phyloP scores from a whole-genome alignment of 2,329 filamentous ascomycete species.

The Juglanconis juglandina region DNA sequence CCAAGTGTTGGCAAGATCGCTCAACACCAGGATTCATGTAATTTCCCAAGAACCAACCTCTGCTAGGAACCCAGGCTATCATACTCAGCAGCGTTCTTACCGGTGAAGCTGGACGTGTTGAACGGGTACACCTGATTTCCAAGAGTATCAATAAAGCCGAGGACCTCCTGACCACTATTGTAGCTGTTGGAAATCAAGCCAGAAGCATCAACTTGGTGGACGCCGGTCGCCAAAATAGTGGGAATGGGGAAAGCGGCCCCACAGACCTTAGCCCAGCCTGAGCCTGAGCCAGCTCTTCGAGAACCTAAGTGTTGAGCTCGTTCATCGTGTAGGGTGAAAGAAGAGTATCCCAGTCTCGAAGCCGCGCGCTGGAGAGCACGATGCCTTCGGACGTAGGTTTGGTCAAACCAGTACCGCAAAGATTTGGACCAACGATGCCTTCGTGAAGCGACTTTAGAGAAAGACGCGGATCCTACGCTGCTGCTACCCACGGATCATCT shows the following conservation, averaged over 20 bases:
- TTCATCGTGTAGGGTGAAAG: background rate
- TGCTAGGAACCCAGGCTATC: background rate
- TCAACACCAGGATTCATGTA: no score
- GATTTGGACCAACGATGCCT: background rate
- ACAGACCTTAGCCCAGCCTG: background rate
- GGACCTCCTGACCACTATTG: background rate
- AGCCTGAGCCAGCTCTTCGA: background rate
- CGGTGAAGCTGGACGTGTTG: background rate
- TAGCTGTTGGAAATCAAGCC: background rate
- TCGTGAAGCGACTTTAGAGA: background rate
- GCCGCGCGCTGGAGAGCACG: no score
- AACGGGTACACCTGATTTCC: background rate
- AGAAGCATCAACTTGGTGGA: background rate
- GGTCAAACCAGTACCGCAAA: no score
- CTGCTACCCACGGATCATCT: conserved; percentile 42
- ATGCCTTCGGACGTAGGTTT: no score
- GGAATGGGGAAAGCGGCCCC: background rate
- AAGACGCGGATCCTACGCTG: background rate
- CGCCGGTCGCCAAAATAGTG: background rate
- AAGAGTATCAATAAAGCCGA: background rate
- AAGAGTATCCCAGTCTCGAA: no score
- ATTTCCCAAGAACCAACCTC: background rate
- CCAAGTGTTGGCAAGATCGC: no score
- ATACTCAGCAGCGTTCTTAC: background rate
- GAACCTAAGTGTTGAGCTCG: background rate